These are phyloP conservation scores for Forsythia viridissima DNA, from an alignment of 257 asterid species.

Conservation along the genomic window DNA sequence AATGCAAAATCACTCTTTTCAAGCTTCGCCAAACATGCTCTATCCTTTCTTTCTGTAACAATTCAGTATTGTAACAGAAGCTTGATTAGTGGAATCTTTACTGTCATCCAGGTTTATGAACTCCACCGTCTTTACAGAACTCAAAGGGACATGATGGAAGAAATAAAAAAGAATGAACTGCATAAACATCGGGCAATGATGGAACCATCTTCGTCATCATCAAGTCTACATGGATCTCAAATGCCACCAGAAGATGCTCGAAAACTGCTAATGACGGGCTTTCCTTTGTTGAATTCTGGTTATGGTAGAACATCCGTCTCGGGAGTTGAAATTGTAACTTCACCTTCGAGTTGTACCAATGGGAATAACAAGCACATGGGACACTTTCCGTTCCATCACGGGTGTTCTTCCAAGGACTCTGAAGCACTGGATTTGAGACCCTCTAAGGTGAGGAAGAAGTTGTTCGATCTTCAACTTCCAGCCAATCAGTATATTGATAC, in stretches of 20 bases:
- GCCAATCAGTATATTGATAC: conserved; percentile 74
- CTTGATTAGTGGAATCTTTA: conserved; percentile 20
- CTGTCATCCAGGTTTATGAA: conserved; percentile 60
- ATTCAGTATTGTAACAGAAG: not conserved
- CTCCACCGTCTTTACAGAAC: conserved; percentile 87
- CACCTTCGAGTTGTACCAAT: conserved; percentile 75
- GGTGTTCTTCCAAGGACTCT: conserved; percentile 46
- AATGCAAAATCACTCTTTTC: not conserved
- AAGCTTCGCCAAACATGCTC: not conserved
- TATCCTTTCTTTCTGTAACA: not conserved
- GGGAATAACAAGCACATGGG: conserved; percentile 42
- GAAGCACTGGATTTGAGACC: conserved; percentile 71
- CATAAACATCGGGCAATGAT: conserved; percentile 44
- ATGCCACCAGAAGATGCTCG: conserved; percentile 66
- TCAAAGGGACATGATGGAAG: conserved; percentile 95
- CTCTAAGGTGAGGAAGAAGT: conserved; percentile 73
- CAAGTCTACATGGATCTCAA: conserved; percentile 68
- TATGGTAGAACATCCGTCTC: conserved; percentile 47
- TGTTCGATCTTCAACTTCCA: conserved; percentile 91
- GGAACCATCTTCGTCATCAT: conserved; percentile 77
- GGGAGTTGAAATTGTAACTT: conserved; percentile 58
- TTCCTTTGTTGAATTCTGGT: conserved; percentile 57
- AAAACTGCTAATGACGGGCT: conserved; percentile 57
- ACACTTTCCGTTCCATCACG: conserved; percentile 47
- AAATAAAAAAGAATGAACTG: conserved; percentile 49